Evolutionary conservation across 257 asterid species (phyloP).

Genomic region (Nicotiana obtusifolia): DNA sequence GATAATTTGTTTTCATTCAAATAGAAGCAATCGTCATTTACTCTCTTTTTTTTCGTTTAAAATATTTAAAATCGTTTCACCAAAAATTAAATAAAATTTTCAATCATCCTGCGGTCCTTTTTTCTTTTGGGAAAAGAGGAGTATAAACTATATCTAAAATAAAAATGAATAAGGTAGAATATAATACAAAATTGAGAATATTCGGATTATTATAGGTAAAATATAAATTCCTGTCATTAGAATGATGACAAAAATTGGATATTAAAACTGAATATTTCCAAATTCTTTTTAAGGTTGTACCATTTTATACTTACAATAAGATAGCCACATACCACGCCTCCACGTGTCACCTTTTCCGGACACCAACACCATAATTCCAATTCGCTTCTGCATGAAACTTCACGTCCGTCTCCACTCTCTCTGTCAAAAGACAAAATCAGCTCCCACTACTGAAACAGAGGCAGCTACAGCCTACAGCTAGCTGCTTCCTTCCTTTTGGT

Average conservation of each 20-base stretch:
- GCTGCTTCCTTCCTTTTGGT: background rate
- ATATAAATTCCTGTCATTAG: background rate
- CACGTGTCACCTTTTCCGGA: constrained; percentile 4
- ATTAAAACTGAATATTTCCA: background rate
- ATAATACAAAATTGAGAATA: no score
- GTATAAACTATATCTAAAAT: no score
- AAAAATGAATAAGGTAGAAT: background rate
- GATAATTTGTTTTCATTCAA: no score
- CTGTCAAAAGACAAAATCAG: background rate
- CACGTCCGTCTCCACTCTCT: background rate
- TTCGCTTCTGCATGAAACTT: background rate
- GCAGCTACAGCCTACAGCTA: background rate
- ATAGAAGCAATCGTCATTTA: no score
- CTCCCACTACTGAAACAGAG: background rate
- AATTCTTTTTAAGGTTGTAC: background rate
- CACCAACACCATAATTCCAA: constrained; percentile 4
- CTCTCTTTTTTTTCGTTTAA: no score
- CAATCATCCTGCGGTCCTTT: no score
- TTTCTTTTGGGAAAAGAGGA: no score
- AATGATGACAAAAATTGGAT: background rate
- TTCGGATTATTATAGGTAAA: background rate
- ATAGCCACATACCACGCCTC: background rate
- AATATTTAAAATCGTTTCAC: no score
- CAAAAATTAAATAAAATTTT: no score
- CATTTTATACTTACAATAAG: background rate